Percentiles rank a stretch among this genome's conserved stretches.
phyloP scores from a whole-genome alignment of 768 basidiomycete genomes.

The Termitomyces sp. region DNA sequence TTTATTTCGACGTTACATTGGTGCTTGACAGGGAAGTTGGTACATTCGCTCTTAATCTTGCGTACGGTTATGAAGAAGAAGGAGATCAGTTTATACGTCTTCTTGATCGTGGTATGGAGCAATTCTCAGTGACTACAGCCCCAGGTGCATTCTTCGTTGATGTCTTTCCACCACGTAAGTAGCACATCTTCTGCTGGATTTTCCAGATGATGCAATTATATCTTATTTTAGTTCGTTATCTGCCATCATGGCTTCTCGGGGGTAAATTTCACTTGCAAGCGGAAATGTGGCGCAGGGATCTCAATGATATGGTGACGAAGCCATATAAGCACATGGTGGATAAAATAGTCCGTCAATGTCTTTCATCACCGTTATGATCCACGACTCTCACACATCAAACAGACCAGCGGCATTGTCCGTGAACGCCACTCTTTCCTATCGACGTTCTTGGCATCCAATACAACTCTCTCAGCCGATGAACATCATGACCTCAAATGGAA shows the following conservation, averaged over 20 bases:
- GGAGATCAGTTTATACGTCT: constrained; percentile 20
- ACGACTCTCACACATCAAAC: background rate
- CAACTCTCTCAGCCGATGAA: background rate
- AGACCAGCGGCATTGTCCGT: background rate
- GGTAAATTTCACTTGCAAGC: background rate
- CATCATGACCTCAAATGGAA: constrained; percentile 1
- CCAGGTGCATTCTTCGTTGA: constrained; percentile 21
- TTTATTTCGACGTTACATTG: background rate
- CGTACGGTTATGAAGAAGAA: constrained; percentile 21
- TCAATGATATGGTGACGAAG: background rate
- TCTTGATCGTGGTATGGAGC: constrained; percentile 16
- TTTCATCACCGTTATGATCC: background rate
- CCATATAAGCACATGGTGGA: background rate
- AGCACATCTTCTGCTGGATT: background rate
- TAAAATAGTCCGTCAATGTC: background rate
- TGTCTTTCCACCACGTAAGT: constrained; percentile 14
- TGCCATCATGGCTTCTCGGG: constrained; percentile 11
- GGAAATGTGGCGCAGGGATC: background rate
- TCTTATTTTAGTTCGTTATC: background rate
- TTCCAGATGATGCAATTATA: background rate
- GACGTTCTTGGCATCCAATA: background rate
- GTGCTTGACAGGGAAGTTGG: constrained; percentile 6
- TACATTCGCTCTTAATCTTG: constrained; percentile 18
- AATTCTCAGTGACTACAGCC: constrained; percentile 9
- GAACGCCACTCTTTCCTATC: background rate